These are phyloP conservation scores for Combretum micranthum DNA, from an alignment of 345 rosid species.

Conservation along the genomic window DNA sequence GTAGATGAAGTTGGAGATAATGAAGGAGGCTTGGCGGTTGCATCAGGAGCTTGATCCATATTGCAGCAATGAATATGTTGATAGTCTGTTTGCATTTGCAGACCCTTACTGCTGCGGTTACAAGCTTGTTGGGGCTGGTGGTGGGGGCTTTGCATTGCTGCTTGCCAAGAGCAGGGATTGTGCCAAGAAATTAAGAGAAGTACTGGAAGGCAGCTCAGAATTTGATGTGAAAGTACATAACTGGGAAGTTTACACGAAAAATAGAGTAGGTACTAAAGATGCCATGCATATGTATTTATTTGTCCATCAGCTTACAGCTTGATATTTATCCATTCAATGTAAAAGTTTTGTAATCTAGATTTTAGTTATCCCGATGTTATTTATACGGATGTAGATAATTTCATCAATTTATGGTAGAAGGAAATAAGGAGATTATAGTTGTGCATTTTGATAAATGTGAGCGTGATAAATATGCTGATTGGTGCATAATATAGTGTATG, in stretches of 20 bases:
- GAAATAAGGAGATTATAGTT: too few species aligned
- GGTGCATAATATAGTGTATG: too few species aligned
- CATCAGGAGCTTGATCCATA: slow-evolving; percentile 96
- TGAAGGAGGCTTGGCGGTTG: slow-evolving; percentile 90
- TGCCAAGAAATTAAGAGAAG: slow-evolving; percentile 40
- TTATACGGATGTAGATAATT: too few species aligned
- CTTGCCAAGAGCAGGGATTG: slow-evolving; percentile 50
- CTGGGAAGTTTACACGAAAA: slow-evolving; percentile 37
- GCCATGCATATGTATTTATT: too few species aligned
- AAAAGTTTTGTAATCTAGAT: too few species aligned
- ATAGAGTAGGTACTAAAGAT: too few species aligned
- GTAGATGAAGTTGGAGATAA: slow-evolving; percentile 71
- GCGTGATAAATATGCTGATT: too few species aligned
- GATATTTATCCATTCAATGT: too few species aligned
- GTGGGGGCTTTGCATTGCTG: slow-evolving; percentile 83
- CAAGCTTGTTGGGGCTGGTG: slow-evolving; percentile 98
- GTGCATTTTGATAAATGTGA: too few species aligned
- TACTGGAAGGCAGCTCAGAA: slow-evolving; percentile 38
- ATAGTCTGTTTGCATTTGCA: slow-evolving; percentile 53
- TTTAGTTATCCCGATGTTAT: too few species aligned
- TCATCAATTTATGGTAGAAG: too few species aligned
- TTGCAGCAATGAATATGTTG: slow-evolving; percentile 89
- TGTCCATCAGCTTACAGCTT: too few species aligned
- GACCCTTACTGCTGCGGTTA: slow-evolving; percentile 79
- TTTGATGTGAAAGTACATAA: slow-evolving; percentile 53